phyloP scores from a whole-genome alignment of 2,329 filamentous ascomycete genomes.

The Claviceps citrina region DNA sequence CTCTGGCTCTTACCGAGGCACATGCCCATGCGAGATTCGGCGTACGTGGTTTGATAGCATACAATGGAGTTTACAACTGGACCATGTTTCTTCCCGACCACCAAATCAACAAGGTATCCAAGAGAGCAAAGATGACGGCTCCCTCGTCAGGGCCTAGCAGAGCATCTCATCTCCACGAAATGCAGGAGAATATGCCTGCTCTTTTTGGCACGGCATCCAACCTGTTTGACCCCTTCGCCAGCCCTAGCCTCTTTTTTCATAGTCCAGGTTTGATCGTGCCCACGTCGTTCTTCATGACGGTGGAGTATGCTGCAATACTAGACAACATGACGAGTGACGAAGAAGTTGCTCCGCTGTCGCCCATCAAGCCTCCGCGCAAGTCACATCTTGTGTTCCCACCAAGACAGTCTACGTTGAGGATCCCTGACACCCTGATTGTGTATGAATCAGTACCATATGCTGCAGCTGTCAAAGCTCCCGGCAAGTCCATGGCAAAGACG shows the following conservation, averaged over 20 bases:
- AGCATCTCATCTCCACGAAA: slow-evolving; percentile 21
- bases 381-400: slow-evolving; percentile 34
- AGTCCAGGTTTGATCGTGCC: slow-evolving; percentile 33
- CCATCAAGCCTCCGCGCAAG: slow-evolving; percentile 21
- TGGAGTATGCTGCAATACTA: slow-evolving; percentile 13
- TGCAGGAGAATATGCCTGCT: slow-evolving; percentile 20
- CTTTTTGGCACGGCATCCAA: slow-evolving; percentile 35
- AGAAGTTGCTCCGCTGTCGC: neutral
- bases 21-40: slow-evolving; percentile 26
- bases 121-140: slow-evolving; percentile 7
- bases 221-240: slow-evolving; percentile 46
- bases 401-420: slow-evolving; percentile 27
- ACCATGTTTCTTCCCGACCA: slow-evolving; percentile 42
- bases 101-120: slow-evolving; percentile 22
- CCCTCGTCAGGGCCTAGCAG: slow-evolving; percentile 12
- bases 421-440: slow-evolving; percentile 34
- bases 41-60: slow-evolving; percentile 38
- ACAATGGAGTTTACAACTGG: slow-evolving; percentile 51
- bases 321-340: slow-evolving; percentile 13
- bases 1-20: slow-evolving; percentile 42
- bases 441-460: slow-evolving; percentile 22
- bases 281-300: slow-evolving; percentile 25
- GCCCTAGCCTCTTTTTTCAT: slow-evolving; percentile 42
- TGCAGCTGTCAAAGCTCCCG: slow-evolving; percentile 3
- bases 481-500: slow-evolving; percentile 6